Base-by-base conservation (phyloP, 1,284 basidiomycete species). In the Rhodotorula sp. region DNA sequence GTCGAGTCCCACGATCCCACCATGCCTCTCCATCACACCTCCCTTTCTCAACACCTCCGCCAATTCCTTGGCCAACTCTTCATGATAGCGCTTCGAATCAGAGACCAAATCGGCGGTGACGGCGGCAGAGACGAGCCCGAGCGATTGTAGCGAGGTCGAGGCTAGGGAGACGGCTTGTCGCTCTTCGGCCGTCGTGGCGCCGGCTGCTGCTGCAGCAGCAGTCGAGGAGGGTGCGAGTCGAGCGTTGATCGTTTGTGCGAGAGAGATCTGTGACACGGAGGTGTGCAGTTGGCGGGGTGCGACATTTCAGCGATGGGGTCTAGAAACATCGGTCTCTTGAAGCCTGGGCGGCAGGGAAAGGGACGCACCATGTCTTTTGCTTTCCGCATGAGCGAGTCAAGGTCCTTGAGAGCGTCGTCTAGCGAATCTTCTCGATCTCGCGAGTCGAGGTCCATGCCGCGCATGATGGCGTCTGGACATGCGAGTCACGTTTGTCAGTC, bases 331-430 rank as follows among this genome's bases (percentile, higher is more conserved):
- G 34, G 7, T 34, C 34, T 34, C 34, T 34, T 34, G 6, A 34
- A 34, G 3, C 34, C 34, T 34, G 6, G 34, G 34, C 34, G 34
- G 34, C 34, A 8, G 34, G 34, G 34, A 34, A 34, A 34, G 7
- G 34, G 34, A 34, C 34, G 54, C 56, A 92, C 94, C 90, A 99
- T 97, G 76, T 94, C 91, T 76, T 89, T 90, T 0, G 95, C 94
- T 80, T 94, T 92, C 63, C 90, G 84, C 90, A 92, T 95, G 56
- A 99, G 84, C 1, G 91, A 90, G 79, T 98, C 93, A 34, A 99
- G 85, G 79, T 98, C 95, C 76, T 88, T 85, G 62, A 99, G 85
- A 0, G 94, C 91, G 76, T 88, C 87, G 60, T 86, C 85, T 84
- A 98, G 88, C 73, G 88, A 85, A 12, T 85, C 86, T 63, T 88